These are phyloP conservation scores for Calonectria henricotiae DNA, from an alignment of 2,329 filamentous ascomycete genomes.

Conservation along the genomic window DNA sequence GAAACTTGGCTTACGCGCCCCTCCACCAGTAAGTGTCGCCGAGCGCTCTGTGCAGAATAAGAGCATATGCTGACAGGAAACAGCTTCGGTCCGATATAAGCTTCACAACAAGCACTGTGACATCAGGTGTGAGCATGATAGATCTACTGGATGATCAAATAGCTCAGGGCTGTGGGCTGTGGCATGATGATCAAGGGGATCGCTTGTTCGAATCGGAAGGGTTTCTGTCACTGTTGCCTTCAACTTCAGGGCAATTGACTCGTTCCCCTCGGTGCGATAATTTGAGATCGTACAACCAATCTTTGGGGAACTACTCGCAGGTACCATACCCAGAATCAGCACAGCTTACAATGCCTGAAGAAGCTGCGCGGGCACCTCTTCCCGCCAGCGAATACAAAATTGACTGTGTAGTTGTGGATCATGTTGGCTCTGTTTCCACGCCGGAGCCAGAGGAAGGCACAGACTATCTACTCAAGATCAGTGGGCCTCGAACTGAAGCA, in stretches of 20 bases:
- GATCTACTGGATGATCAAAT: conserved; percentile 53
- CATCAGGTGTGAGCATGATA: conserved; percentile 46
- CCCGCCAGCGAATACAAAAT: conserved; percentile 19
- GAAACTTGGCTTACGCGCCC: conserved; percentile 60
- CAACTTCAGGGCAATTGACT: conserved; percentile 42
- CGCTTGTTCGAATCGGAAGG: conserved; percentile 33
- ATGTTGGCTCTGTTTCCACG: conserved; percentile 22
- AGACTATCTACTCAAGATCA: conserved; percentile 28
- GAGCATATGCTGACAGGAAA: not conserved
- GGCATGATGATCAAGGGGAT: conserved; percentile 24
- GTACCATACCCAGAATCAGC: not conserved
- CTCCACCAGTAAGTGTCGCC: conserved; percentile 56
- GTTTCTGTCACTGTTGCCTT: conserved; percentile 1
- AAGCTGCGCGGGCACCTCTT: not conserved
- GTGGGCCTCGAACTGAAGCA: conserved; percentile 18
- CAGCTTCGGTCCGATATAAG: conserved; percentile 33
- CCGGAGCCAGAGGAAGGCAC: conserved; percentile 19
- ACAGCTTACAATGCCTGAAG: not conserved
- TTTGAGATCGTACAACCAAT: conserved; percentile 36
- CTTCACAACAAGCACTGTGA: conserved; percentile 34
- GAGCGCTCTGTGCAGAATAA: not conserved
- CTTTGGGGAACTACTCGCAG: not conserved
- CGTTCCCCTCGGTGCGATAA: conserved; percentile 51
- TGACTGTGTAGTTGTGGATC: conserved; percentile 30
- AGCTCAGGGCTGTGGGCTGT: conserved; percentile 40